Percentiles rank a stretch among this genome's conserved stretches.
Conservation (phyloP, 2,329 filamentous ascomycete species). For the Xylariales sp. region DNA sequence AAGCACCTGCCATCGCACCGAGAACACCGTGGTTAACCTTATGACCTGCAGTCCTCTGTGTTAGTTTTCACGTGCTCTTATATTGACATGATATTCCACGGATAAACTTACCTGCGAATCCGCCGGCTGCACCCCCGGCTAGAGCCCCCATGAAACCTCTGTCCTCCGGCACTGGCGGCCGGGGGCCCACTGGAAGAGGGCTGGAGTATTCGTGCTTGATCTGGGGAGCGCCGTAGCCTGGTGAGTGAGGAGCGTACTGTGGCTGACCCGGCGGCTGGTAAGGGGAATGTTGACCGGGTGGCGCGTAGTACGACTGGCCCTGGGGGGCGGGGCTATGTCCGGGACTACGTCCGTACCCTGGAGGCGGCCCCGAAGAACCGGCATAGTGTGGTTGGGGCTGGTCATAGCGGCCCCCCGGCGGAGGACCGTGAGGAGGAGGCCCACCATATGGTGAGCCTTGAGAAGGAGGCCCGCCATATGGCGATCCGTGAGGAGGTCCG, state of each 20-base stretch:
- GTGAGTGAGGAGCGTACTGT: slow-evolving; percentile 1
- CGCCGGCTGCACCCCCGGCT: slow-evolving; percentile 4
- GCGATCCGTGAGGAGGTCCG: too few species aligned
- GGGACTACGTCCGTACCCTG: not conserved
- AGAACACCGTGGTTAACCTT: slow-evolving; percentile 6
- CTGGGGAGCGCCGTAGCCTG: not conserved
- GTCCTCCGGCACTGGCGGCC: not conserved
- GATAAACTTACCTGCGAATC: slow-evolving; percentile 4
- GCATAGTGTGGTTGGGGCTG: slow-evolving; percentile 6
- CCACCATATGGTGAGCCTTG: too few species aligned
- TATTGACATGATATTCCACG: too few species aligned
- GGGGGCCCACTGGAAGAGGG: not conserved
- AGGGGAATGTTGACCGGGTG: not conserved
- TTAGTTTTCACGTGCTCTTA: not conserved
- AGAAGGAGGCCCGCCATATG: too few species aligned
- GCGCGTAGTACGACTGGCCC: not conserved
- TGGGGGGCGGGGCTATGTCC: not conserved
- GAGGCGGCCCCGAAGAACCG: slow-evolving; percentile 1
- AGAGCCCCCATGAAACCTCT: slow-evolving; percentile 6
- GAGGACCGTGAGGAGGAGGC: not conserved
- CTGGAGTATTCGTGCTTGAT: slow-evolving; percentile 2
- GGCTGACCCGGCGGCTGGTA: not conserved
- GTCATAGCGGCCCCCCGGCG: not conserved
- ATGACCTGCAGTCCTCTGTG: not conserved
- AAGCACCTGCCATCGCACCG: slow-evolving; percentile 5